Evolutionary conservation across 2,329 filamentous ascomycete genomes (phyloP), one percentile per base, ranked within the genome.

Genomic region (Peltaster fructicola): DNA sequence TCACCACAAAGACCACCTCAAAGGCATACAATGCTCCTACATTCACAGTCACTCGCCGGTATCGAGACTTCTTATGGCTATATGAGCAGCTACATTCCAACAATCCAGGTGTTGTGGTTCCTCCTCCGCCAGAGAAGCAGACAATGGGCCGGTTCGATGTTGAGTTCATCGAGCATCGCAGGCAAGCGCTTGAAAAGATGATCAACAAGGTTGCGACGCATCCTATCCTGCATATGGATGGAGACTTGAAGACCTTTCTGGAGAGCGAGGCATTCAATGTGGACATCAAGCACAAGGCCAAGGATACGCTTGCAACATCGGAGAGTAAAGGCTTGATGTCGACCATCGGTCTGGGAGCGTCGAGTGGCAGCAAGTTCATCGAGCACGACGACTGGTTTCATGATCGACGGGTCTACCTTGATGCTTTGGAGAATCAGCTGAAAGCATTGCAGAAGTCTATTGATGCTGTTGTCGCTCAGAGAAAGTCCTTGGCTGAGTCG

Each of bases 331-430:
- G 88, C 26, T 75, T 95, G 59, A 69, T 95, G 40, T 80, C 82
- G 41, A 79, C 74, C 9, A 64, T 93, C 26, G 80, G 81, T 12
- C 65, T 88, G 33, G 23, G 23, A 12, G 77, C 65, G 34, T 71
- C 85, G 14, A 78, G 84, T 15, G 73, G 65, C 41, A 63, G 63
- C 31, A 98, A 98, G 52, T 98, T 98, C 54, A 72, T 98, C 18
- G 88, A 98, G 53, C 88, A 95, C 47, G 88, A 98, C 48, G 88
- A 98, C 55, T 98, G 85, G 88, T 98, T 98, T 56, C 85, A 98
- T 41, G 88, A 98, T 39, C 81, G 88, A 33, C 80, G 75, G 43
- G 69, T 95, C 27, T 98, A 98, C 45, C 67, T 98, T 7, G 88
- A 98, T 48, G 84, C 84, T 4, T 64, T 95, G 17, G 84, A 95